Base-by-base conservation (phyloP, 2,329 filamentous ascomycete species). In the Claviceps maximensis region DNA sequence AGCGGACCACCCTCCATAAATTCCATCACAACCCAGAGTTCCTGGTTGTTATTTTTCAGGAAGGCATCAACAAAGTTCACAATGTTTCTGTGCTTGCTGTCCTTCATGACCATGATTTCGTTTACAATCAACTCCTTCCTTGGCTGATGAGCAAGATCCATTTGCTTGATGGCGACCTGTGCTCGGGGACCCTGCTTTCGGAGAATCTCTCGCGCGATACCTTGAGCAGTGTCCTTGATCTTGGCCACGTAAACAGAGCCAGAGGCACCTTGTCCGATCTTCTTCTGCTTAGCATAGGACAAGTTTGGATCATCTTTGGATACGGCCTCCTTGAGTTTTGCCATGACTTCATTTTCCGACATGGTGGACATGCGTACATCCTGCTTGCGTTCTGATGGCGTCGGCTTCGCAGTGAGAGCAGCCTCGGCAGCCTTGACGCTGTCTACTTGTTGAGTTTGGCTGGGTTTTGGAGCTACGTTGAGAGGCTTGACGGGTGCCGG, bases 21-120 rank as follows among this genome's bases (percentile, higher is more conserved):
- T 73, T 98, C 93, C 93, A 98, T 95, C 51, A 98, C 91, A 12
- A 98, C 89, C 93, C 93, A 98, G n/a, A 98, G 79, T 68, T 98
- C 93, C 52, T 87, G 81, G 63, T 87, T 89, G 69, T 93, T 91
- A 68, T 96, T 95, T 63, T 93, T 87, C 65, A 98, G 73, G 76
- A 97, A 98, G 3, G 91, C 90, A 62, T 98, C 93, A 36, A 98
- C 74, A 73, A 95, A 98, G 72, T 98, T 98, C 70, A 98, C 93
- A 74, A 98, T 98, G 70, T 98, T 98, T 56, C 86, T 84, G 69
- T 98, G 93, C 67, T 90, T 87, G 75, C 89, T 95, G 72, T 98
- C 93, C 74, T 97, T 96, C 93, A 98, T 98, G 55, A 98, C 93
- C 74, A 98, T 94, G 65, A 98, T 98, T 66, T 98, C 93, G 69